Percentiles rank a stretch among this genome's conserved stretches.
These are phyloP conservation scores for Lentinula aciculospora DNA, from an alignment of 768 basidiomycete genomes.

Conservation along the genomic window DNA sequence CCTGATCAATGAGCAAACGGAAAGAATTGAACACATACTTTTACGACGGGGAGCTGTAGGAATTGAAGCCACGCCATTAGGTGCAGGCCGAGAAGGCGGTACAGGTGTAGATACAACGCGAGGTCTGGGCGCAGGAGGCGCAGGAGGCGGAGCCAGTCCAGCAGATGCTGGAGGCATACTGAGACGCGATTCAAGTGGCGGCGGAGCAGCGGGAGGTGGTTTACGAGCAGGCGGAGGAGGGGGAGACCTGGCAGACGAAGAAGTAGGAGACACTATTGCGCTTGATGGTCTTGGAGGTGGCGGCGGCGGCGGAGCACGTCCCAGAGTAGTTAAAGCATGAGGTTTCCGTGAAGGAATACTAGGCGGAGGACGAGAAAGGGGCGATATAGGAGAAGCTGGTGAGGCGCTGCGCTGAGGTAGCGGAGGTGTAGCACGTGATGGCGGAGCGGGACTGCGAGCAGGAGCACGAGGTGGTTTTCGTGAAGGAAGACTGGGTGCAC, in stretches of 20 bases:
- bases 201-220: conserved; percentile 17
- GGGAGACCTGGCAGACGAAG: conserved; percentile 22
- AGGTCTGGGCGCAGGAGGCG: conserved; percentile 17
- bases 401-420: conserved; percentile 22
- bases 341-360: conserved; percentile 28
- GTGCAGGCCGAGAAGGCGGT: conserved; percentile 8
- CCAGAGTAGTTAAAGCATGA: conserved; percentile 28
- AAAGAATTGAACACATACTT: conserved; percentile 33
- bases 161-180: conserved; percentile 25
- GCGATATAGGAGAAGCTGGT: conserved; percentile 17
- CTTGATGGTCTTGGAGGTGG: conserved; percentile 42
- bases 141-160: conserved; percentile 20
- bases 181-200: conserved; percentile 15
- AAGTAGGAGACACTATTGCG: conserved; percentile 15
- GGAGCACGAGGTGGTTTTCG: conserved; percentile 21
- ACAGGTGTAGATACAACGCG: conserved; percentile 13
- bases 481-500: conserved; percentile 1
- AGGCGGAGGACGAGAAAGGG: conserved; percentile 20
- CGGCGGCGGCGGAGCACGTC: conserved; percentile 31
- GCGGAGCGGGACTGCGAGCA: conserved; percentile 13
- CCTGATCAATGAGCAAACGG: not conserved
- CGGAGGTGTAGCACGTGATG: conserved; percentile 20
- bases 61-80: conserved; percentile 22
- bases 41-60: conserved; percentile 36
- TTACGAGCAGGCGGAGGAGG: conserved; percentile 36